Conservation (phyloP, 2,329 filamentous ascomycete genomes). For the Cercospora brassicicola region DNA sequence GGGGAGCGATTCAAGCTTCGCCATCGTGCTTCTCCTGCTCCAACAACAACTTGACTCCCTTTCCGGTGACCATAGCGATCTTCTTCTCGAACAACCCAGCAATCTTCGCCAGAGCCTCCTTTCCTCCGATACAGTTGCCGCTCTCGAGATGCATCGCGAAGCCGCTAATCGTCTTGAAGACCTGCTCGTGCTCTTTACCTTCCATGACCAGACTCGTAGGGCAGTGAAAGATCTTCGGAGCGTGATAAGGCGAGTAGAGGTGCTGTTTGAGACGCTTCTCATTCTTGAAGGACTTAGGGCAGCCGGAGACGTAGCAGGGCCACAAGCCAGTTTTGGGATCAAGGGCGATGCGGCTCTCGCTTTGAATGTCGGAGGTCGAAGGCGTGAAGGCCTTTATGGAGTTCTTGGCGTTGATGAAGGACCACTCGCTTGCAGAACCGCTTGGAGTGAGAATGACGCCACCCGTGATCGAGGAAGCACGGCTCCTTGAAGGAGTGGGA, state of each 20-base stretch:
- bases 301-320: conserved; percentile 16
- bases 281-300: conserved; percentile 13
- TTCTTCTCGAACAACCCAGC: conserved; percentile 14
- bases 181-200: background rate
- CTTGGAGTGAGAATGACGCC: background rate
- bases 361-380: background rate
- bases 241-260: conserved; percentile 20
- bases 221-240: conserved; percentile 19
- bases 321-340: background rate
- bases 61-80: conserved; percentile 13
- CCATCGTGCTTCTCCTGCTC: background rate
- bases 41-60: conserved; percentile 14
- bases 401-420: conserved; percentile 7
- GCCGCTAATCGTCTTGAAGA: conserved; percentile 26
- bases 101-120: conserved; percentile 9
- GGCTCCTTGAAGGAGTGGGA: conserved; percentile 1
- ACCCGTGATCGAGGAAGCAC: conserved; percentile 3
- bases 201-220: conserved; percentile 7
- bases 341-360: background rate
- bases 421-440: conserved; percentile 14
- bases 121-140: conserved; percentile 16
- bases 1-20: no score
- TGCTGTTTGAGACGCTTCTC: conserved; percentile 17
- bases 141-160: conserved; percentile 25
- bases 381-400: background rate